These are phyloP conservation scores for Hypomyces perniciosus DNA, from an alignment of 2,329 filamentous ascomycete genomes.

Conservation along the genomic window DNA sequence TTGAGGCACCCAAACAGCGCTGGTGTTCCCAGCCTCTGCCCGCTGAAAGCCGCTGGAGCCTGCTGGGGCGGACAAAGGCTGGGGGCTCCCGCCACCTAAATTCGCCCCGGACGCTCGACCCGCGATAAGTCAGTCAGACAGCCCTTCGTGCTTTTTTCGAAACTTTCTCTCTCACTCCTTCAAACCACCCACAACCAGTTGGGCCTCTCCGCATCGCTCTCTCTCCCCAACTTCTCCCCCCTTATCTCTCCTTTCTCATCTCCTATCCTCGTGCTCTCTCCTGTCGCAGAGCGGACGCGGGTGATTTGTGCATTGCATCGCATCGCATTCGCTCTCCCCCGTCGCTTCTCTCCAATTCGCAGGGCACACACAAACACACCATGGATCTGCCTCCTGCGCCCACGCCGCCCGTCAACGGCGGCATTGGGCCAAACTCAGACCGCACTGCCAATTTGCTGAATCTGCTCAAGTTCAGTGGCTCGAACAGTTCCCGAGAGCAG, in stretches of 20 bases:
- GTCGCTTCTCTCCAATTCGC: slow-evolving; percentile 9
- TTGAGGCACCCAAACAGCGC: too few relatives aligned
- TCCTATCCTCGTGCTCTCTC: neutral
- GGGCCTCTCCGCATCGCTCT: neutral
- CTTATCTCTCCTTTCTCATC: neutral
- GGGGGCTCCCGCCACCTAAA: slow-evolving; percentile 4
- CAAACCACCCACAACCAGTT: neutral
- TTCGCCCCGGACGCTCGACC: neutral
- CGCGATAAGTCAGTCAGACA: too few relatives aligned
- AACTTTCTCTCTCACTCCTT: neutral
- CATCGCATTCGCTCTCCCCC: slow-evolving; percentile 1
- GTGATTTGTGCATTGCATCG: slow-evolving; percentile 13
- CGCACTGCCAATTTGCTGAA: slow-evolving; percentile 53
- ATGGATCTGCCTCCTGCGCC: slow-evolving; percentile 47
- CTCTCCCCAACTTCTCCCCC: neutral
- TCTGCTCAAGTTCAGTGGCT: slow-evolving; percentile 54
- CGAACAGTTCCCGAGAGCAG: slow-evolving; percentile 27
- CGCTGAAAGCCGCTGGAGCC: neutral
- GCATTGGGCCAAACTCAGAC: slow-evolving; percentile 35
- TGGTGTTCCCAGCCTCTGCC: neutral
- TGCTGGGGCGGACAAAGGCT: neutral
- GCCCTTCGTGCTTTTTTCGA: neutral
- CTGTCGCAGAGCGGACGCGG: slow-evolving; percentile 7
- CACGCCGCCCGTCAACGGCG: slow-evolving; percentile 39
- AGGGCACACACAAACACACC: slow-evolving; percentile 10